Base-by-base conservation (phyloP, 164 flowering plant genomes). In the Euptelea pleiosperma region DNA sequence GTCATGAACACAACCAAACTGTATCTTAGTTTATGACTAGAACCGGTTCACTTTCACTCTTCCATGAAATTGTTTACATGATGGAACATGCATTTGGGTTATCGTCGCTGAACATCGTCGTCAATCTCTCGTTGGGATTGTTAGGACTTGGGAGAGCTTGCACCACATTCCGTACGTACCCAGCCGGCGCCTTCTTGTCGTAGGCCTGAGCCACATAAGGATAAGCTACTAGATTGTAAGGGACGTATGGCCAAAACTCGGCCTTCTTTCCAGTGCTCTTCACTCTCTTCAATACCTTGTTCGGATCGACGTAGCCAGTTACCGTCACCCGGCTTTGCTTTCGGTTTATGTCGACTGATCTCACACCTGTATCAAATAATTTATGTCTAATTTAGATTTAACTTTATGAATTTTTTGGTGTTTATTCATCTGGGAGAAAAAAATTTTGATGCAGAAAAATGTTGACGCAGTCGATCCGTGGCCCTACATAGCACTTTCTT, bases 181-280 rank as follows among this genome's bases (percentile, higher is more conserved):
- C 95, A 7, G 87, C 41, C 0, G 95, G 95, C 4, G 95, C 95
- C 58, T 64, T 79, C 61, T 80, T 87, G 71, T 85, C 91, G 48
- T 87, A 87, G 54, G 74, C 84, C 44, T 80, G 81, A 24, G 77
- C 3, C 0, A 51, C 79, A 31, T 78, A 78, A 33, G 95, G 87
- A 63, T 87, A 76, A 7, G 67, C 29, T 0, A 82, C 89, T n/a
- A 85, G 60, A 30, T 85, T 82, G 68, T 77, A 71, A 19, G 82
- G 79, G 6, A 87, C 69, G 41, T 87, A 87, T 4, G 95, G 95
- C 95, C 95, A 85, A 39, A 82, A 76, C 43, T 87, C 95, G 2
- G 89, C 91, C 42, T 66, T 73, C 64, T 87, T 87, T 12, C 95
- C 95, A 0, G 89, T 83, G 33, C 70, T 69, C 66, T 73, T 74